These are phyloP conservation scores for Chaetomium fimeti DNA, from an alignment of 495 filamentous ascomycete species.

Conservation along the genomic window DNA sequence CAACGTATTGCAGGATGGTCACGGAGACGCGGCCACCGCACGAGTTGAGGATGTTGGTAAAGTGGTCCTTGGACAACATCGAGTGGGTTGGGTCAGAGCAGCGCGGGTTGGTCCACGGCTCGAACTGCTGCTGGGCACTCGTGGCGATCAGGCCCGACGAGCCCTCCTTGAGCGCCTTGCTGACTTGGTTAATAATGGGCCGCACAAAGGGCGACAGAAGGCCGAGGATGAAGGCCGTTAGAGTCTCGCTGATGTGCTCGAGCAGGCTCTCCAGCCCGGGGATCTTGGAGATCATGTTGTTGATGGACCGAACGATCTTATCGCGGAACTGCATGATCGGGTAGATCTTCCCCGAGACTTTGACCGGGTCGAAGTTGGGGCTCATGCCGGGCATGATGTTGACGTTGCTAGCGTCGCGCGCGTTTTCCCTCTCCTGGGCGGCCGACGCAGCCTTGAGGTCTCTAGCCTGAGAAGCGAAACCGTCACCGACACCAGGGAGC, in stretches of 20 bases:
- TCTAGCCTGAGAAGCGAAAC: conserved; percentile 73
- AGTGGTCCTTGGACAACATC: conserved; percentile 94
- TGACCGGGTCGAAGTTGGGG: conserved; percentile 76
- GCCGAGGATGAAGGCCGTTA: conserved; percentile 86
- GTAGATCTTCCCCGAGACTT: conserved; percentile 81
- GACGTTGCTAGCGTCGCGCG: conserved; percentile 35
- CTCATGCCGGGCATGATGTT: conserved; percentile 64
- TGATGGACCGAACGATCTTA: conserved; percentile 82
- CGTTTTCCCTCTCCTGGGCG: conserved; percentile 67
- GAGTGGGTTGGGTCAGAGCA: conserved; percentile 94
- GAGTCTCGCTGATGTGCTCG: conserved; percentile 85
- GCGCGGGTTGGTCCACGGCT: conserved; percentile 81
- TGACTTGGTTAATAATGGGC: conserved; percentile 85
- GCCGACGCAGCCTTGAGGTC: conserved; percentile 71
- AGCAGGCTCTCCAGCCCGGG: conserved; percentile 82
- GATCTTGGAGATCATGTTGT: conserved; percentile 82
- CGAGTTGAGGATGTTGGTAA: conserved; percentile 86
- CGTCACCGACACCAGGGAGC: conserved; percentile 69
- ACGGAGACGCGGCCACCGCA: conserved; percentile 81
- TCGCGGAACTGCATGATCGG: conserved; percentile 93
- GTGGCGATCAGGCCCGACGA: conserved; percentile 76
- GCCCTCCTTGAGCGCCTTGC: conserved; percentile 75
- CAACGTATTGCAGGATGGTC: conserved; percentile 75
- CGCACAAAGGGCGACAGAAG: conserved; percentile 85
- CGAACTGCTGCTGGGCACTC: conserved; percentile 80